Evolutionary conservation across 805 yeast species (phyloP).

Genomic region (Lipomyces yamadae): DNA sequence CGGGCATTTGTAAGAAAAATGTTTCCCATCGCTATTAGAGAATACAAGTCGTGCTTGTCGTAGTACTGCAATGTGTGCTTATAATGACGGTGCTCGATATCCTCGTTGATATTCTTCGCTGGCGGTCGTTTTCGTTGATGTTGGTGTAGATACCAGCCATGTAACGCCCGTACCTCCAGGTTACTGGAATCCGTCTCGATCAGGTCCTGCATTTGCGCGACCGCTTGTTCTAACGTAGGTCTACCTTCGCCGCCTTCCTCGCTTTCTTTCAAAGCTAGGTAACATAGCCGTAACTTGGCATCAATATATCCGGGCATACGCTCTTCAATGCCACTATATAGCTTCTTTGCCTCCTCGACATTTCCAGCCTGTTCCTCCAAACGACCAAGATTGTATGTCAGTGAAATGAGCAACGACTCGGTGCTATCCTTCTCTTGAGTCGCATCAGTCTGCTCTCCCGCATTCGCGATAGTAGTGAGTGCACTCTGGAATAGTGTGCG

Average conservation of each 20-base stretch:
- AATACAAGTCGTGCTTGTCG: conserved; percentile 84
- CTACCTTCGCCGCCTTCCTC: conserved; percentile 46
- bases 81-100: conserved; percentile 76
- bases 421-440: conserved; percentile 42
- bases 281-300: conserved; percentile 73
- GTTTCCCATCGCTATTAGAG: conserved; percentile 87
- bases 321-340: conserved; percentile 62
- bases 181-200: conserved; percentile 61
- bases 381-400: conserved; percentile 78
- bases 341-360: conserved; percentile 46
- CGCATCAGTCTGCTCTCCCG: conserved; percentile 17
- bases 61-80: conserved; percentile 80
- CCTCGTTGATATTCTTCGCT: conserved; percentile 56
- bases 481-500: conserved; percentile 60
- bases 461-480: conserved; percentile 40
- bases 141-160: conserved; percentile 80
- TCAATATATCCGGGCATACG: conserved; percentile 71
- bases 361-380: conserved; percentile 58
- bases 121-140: conserved; percentile 41
- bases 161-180: conserved; percentile 85
- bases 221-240: conserved; percentile 46
- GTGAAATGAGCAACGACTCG: conserved; percentile 48
- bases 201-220: conserved; percentile 56
- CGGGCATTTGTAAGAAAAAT: conserved; percentile 80
- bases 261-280: conserved; percentile 55